These are phyloP conservation scores for Abortiporus biennis DNA, from an alignment of 1,284 basidiomycete genomes.

Conservation along the genomic window DNA sequence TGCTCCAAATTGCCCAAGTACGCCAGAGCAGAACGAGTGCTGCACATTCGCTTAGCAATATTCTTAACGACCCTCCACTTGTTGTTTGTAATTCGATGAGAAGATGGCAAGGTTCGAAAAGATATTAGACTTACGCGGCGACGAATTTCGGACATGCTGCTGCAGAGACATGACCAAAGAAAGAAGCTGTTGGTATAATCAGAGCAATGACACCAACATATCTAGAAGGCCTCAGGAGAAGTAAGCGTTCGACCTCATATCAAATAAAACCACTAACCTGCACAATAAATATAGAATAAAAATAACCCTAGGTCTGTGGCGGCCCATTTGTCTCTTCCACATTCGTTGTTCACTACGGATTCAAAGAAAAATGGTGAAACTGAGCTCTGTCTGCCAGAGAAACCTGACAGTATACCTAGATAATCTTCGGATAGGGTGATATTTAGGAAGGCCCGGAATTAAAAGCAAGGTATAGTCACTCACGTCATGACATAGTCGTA, in stretches of 20 bases:
- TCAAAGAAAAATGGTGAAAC: too few relatives aligned
- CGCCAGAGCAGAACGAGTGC: not conserved
- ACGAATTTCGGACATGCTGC: not conserved
- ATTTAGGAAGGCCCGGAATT: not conserved
- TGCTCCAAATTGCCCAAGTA: not conserved
- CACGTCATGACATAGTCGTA: not conserved
- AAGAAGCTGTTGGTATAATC: not conserved
- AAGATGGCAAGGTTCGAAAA: not conserved
- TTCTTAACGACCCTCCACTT: not conserved
- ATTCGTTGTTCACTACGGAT: not conserved
- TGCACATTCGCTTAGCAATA: not conserved
- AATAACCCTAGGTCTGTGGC: not conserved
- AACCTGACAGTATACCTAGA: not conserved
- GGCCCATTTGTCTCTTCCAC: not conserved
- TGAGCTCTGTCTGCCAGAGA: too few relatives aligned
- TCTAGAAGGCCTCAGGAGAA: not conserved
- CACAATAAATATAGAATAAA: not conserved
- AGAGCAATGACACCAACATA: not conserved
- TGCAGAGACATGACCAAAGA: not conserved
- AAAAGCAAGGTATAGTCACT: too few relatives aligned
- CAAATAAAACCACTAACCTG: not conserved
- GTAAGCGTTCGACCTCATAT: not conserved
- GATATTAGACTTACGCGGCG: not conserved
- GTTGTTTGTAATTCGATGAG: not conserved
- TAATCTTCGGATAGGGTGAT: not conserved